phyloP scores from a whole-genome alignment of 2,329 filamentous ascomycete genomes.

The Curvularia spicifera region DNA sequence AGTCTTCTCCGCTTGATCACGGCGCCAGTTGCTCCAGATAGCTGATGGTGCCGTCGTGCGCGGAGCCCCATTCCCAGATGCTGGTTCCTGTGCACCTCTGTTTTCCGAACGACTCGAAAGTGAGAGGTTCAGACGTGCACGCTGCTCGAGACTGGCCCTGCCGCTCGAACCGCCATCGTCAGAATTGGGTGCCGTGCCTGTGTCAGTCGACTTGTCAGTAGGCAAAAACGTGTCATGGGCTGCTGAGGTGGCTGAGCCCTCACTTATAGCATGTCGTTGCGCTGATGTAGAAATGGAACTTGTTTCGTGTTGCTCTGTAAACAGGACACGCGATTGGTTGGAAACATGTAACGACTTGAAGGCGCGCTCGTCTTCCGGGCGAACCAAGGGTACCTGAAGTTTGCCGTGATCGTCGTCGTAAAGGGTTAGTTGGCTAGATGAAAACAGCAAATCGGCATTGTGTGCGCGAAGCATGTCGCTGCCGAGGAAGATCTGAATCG shows the following conservation, averaged over 20 bases:
- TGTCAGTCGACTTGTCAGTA: constrained; percentile 23
- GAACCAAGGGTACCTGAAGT: constrained; percentile 86
- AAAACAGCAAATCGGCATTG: constrained; percentile 90
- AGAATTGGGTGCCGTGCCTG: constrained; percentile 26
- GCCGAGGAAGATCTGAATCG: constrained; percentile 85
- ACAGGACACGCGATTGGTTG: constrained; percentile 29
- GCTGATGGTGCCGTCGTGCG: constrained; percentile 49
- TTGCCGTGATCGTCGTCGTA: constrained; percentile 88
- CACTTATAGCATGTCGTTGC: constrained; percentile 8
- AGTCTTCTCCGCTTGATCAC: constrained; percentile 47
- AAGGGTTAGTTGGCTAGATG: constrained; percentile 85
- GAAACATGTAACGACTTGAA: constrained; percentile 79
- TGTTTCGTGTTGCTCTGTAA: constrained; percentile 9
- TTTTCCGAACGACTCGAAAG: constrained; percentile 27
- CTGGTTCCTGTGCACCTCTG: constrained; percentile 32
- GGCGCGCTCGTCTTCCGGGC: constrained; percentile 82
- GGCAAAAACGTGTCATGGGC: constrained; percentile 13
- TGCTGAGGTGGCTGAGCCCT: constrained; percentile 6
- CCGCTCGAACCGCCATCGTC: constrained; percentile 40
- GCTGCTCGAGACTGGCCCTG: constrained; percentile 43
- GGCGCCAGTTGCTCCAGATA: constrained; percentile 58
- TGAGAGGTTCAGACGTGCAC: constrained; percentile 29
- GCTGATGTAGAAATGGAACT: constrained; percentile 9
- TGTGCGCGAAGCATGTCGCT: constrained; percentile 86
- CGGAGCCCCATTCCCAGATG: constrained; percentile 25